Evolutionary conservation across 2,329 filamentous ascomycete species (phyloP), one percentile per base, ranked within the genome.

Genomic region (Dactylellina cionopaga): DNA sequence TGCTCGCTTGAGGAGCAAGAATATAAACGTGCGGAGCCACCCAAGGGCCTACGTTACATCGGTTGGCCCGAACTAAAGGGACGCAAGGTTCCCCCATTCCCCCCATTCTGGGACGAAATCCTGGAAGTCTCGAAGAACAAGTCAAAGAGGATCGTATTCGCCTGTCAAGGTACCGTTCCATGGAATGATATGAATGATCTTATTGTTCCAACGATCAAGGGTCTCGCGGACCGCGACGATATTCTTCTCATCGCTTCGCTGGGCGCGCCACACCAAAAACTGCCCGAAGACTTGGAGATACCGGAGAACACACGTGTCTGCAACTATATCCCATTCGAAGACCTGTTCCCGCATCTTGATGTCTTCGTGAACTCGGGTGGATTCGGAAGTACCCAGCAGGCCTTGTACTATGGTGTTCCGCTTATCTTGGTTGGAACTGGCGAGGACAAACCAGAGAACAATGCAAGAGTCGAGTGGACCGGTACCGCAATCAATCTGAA

Each of bases 241-340:
- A 60, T 81, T 0, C 66, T 82, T 7, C 75, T 82, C 2, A 76
- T 82, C n/a, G 80, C 78, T 2, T 79, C 79, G 0, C 77, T 81
- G 4, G 79, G 79, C 6, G 41, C 44, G 0, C 71, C 70, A 3
- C 79, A 79, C 4, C 77, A 78, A 0, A 65, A 68, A 3, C 76
- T 79, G 31, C 78, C 79, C 1, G 75, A 77, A 13, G 75, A 79
- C 2, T 15, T 75, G 0, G 71, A 69, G 5, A 64, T 83, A 1
- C 82, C 83, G 0, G 25, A 64, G 0, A 85, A 85, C 74, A 79
- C 80, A 0, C 79, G 80, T 7, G 80, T 84, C 2, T 77, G 82
- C 19, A 83, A 85, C 75, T 85, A 83, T 74, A 76, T 86, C 2
- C 80, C 83, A 2, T 85, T 85, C 71, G 83, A 85, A 64, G 77